Conservation (phyloP, 2,329 filamentous ascomycete genomes). For the Colletotrichum tofieldiae region DNA sequence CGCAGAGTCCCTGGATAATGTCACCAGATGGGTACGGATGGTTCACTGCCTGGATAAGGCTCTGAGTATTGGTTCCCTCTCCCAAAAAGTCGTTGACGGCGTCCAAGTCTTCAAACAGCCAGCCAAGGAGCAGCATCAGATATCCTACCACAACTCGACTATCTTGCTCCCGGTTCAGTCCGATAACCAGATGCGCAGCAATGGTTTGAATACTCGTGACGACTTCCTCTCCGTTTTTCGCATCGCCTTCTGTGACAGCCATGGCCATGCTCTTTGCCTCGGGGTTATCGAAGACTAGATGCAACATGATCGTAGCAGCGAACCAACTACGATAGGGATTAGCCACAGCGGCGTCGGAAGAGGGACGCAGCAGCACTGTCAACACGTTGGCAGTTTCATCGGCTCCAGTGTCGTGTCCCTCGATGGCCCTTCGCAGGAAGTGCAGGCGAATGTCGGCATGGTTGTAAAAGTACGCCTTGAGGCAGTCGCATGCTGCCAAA, state of each 20-base stretch:
- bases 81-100: conserved; percentile 93
- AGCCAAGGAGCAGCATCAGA: conserved; percentile 88
- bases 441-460: conserved; percentile 87
- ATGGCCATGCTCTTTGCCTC: conserved; percentile 86
- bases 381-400: conserved; percentile 92
- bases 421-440: conserved; percentile 90
- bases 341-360: conserved; percentile 71
- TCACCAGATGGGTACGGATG: conserved; percentile 73
- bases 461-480: conserved; percentile 92
- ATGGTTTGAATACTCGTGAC: conserved; percentile 94
- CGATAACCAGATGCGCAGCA: conserved; percentile 86
- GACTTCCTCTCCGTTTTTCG: conserved; percentile 91
- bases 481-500: conserved; percentile 88
- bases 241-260: conserved; percentile 89
- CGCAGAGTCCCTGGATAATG: conserved; percentile 85
- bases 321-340: conserved; percentile 95
- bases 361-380: conserved; percentile 82
- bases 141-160: conserved; percentile 87
- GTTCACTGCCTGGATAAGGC: conserved; percentile 80
- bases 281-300: conserved; percentile 85
- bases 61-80: conserved; percentile 94
- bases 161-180: conserved; percentile 83
- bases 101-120: conserved; percentile 93
- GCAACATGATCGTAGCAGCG: conserved; percentile 87
- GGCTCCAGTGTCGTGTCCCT: conserved; percentile 82